Base-by-base conservation (phyloP, 1,284 basidiomycete species). In the Apiotrichum akiyoshidainum region DNA sequence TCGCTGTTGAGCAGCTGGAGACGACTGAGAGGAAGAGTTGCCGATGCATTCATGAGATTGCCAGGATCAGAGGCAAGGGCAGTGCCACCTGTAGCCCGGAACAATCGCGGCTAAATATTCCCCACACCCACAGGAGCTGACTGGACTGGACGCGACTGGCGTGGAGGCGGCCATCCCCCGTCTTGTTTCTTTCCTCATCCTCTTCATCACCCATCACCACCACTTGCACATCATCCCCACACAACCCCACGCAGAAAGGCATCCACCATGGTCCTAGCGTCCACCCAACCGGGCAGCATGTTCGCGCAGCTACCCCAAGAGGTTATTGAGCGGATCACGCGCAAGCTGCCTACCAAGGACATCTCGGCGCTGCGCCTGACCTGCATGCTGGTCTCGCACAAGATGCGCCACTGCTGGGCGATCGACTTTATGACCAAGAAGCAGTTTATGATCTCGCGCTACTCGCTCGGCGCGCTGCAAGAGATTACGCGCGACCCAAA, bases 401-500 rank as follows among this genome's bases (percentile, higher is more conserved):
- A 54, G 52, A 35, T 58, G 31, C 45, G 49, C 37, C 14, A 42
- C 9, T 22, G 34, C 6, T 64, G 58, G 33, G 45, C 57, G 2
- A 39, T 49, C 44, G 59, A 58, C 41, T 61, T 61, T 51, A 61
- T 64, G 45, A 40, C 41, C 48, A 56, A 59, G 37, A 53, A 55
- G 37, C 63, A 64, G 54, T 61, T 64, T 26, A 61, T 64, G 59
- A 41, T 64, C 31, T 34, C 55, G 4, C 52, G 48, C 3, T 35
- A 39, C 11, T 57, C 54, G 11, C 45, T 64, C 7, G 21, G 54
- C 7, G 37, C 54, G 13, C 59, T 64, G 26, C 37, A 52, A 26
- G 57, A 48, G 26, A 64, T 64, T 19, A 42, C 59, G 5, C 19
- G 31, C 37, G 21, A 53, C 45, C 49, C 52, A 13, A 50, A 35